Evolutionary conservation across 2,329 filamentous ascomycete species (phyloP), one percentile per base, ranked within the genome.

Genomic region (Emmonsiellopsis sp.): DNA sequence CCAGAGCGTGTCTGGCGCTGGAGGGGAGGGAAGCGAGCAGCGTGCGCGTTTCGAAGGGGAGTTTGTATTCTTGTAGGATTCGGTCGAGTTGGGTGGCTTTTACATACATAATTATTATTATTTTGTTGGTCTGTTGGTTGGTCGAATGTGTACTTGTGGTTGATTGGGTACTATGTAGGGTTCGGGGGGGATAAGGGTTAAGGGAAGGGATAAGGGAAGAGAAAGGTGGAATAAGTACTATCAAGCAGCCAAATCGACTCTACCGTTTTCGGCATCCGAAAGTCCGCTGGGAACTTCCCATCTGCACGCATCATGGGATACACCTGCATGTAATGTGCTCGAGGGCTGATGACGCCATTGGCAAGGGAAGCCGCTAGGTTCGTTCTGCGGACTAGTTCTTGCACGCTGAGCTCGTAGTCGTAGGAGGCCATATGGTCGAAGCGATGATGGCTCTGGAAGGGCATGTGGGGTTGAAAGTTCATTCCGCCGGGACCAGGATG

Each of bases 41-140:
- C 4, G 51, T 54, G n/a, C 56, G 55, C 33, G 44, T 54, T 31
- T 62, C 57, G 14, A 59, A 56, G 34, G 60, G 60, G 10, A 63
- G 54, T 9, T 52, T 54, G 47, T 63, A 62, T 33, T 61, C 56
- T 36, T 58, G 58, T 49, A 63, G 58, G 39, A 62, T 62, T 10
- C 60, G 56, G 42, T 63, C 61, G 27, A 63, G 56, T 58, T 63
- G 61, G 9, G 55, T 56, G 31, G 54, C 61, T 62, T 47, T 42
- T 31, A 9, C 2, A 9, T 10, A 39, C 13, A 39, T 39, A 5
- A 39, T 9, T 14, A 42, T 31, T 42, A 43, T 32, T 42, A 14
- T 32, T 33, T 13, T 9, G 27, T 21, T 36, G 39, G 13, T 17
- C 44, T 27, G 10, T 40, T 11, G 7, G 34, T 49, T 49, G 47